Evolutionary conservation across 2,329 filamentous ascomycete genomes (phyloP), one percentile per base, ranked within the genome.

Genomic region (Aspergillus proliferans): DNA sequence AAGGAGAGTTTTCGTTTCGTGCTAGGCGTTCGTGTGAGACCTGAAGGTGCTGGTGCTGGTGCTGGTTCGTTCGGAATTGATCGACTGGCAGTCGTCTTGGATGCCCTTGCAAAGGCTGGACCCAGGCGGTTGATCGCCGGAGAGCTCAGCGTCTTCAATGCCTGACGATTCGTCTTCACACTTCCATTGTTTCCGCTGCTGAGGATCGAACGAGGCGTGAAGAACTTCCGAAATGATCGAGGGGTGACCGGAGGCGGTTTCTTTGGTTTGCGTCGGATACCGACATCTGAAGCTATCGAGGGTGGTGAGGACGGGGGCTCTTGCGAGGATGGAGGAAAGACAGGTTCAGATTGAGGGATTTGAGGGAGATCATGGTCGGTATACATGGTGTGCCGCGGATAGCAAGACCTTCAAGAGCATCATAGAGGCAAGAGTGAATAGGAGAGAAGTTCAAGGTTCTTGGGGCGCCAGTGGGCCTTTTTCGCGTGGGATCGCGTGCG

Each of bases 221-320:
- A 77, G 55, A 77, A 77, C 33, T 70, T 67, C 47, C 66, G 70
- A 51, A 77, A 77, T n/a, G 74, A 73, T 44, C 74, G 69, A n/a
- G 75, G 75, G 10, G 75, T 77, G 30, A 77, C 69, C 24, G 74
- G 70, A 41, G 75, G 74, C 45, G 69, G 70, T 52, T 72, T 75
- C 59, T 67, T 68, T 46, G 61, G 64, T 56, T 70, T 71, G 50
- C 63, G 67, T 47, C 66, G 60, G 49, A 59, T 51, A 24, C 61
- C 67, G 56, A 60, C 58, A 58, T 70, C 67, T 30, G 68, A 71
- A 47, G 62, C 61, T 52, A 70, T 64, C 26, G 69, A 70, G 42
- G 71, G 70, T 47, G 71, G 70, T 52, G 70, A 72, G 40, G 70
- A 71, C 38, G 70, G 69, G 50, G 71, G 58, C 41, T 69, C 64